These are phyloP conservation scores for Neurospora sp. DNA, from an alignment of 495 filamentous ascomycete genomes.

Conservation along the genomic window DNA sequence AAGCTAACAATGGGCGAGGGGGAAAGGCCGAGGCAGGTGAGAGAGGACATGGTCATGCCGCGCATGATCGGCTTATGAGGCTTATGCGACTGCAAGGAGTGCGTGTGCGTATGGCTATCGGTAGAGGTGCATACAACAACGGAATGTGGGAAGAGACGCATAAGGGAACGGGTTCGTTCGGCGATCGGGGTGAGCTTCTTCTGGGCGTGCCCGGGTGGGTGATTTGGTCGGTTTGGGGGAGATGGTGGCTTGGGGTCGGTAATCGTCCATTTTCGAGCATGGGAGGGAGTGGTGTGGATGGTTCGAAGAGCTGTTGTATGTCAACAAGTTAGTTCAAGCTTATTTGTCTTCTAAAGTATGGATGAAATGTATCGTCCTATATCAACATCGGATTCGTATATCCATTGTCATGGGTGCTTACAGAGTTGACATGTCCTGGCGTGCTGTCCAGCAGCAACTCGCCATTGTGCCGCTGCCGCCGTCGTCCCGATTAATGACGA, in stretches of 20 bases:
- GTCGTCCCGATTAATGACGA: background rate
- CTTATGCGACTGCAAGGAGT: conserved; percentile 13
- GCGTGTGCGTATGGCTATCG: conserved; percentile 5
- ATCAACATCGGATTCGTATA: background rate
- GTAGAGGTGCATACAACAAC: conserved; percentile 61
- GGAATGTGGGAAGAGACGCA: conserved; percentile 62
- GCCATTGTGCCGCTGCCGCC: background rate
- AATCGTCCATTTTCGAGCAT: background rate
- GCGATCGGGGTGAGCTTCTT: conserved; percentile 12
- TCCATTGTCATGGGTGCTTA: background rate
- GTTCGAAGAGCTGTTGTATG: conserved; percentile 1
- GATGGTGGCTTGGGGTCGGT: conserved; percentile 2
- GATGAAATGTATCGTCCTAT: background rate
- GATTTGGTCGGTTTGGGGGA: background rate
- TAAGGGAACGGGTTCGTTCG: conserved; percentile 45
- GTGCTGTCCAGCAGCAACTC: background rate
- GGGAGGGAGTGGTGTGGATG: conserved; percentile 4
- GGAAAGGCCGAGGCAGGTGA: conserved; percentile 60
- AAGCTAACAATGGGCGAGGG: conserved; percentile 65
- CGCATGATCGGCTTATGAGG: conserved; percentile 20
- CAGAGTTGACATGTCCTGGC: background rate
- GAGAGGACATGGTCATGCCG: conserved; percentile 76
- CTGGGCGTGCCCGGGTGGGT: conserved; percentile 2
- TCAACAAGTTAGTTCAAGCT: background rate
- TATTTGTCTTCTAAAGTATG: background rate